These are phyloP conservation scores for Diplogelasinospora grovesii DNA, from an alignment of 495 filamentous ascomycete genomes.

Conservation along the genomic window DNA sequence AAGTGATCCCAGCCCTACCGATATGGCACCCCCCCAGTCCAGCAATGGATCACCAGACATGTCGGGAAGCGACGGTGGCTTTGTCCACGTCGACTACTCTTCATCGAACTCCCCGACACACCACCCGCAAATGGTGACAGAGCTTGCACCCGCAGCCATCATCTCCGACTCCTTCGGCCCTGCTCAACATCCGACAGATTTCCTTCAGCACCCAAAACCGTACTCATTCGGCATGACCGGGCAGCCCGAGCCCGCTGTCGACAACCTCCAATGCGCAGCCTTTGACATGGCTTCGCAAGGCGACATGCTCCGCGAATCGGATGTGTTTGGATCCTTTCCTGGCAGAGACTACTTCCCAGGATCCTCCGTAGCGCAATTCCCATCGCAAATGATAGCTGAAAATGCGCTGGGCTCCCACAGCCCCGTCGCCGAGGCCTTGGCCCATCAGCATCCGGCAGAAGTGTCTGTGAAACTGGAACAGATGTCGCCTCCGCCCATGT, in stretches of 20 bases:
- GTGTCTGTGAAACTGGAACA: slow-evolving; percentile 14
- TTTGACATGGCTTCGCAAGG: slow-evolving; percentile 4
- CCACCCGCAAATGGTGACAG: neutral
- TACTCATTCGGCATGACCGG: slow-evolving; percentile 11
- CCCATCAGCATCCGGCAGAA: slow-evolving; percentile 13
- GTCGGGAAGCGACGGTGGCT: slow-evolving; percentile 15
- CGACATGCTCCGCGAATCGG: slow-evolving; percentile 8
- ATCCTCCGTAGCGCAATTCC: slow-evolving; percentile 13
- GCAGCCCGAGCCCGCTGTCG: neutral
- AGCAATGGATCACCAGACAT: slow-evolving; percentile 9
- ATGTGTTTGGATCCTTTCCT: slow-evolving; percentile 12
- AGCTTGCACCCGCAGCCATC: slow-evolving; percentile 2
- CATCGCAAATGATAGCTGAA: slow-evolving; percentile 18
- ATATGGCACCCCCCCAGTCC: neutral
- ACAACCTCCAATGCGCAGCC: slow-evolving; percentile 2
- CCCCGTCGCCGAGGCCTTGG: slow-evolving; percentile 4
- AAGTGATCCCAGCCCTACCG: neutral
- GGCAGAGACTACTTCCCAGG: slow-evolving; percentile 18
- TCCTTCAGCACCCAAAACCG: slow-evolving; percentile 9
- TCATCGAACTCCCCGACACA: slow-evolving; percentile 4
- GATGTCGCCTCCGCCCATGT: slow-evolving; percentile 23
- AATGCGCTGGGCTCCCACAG: neutral
- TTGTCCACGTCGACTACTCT: slow-evolving; percentile 12
- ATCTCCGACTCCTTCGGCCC: slow-evolving; percentile 7
- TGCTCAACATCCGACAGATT: slow-evolving; percentile 9